Evolutionary conservation across 352 stramenopile genomes (phyloP).

Genomic region (Phytophthora vignae): DNA sequence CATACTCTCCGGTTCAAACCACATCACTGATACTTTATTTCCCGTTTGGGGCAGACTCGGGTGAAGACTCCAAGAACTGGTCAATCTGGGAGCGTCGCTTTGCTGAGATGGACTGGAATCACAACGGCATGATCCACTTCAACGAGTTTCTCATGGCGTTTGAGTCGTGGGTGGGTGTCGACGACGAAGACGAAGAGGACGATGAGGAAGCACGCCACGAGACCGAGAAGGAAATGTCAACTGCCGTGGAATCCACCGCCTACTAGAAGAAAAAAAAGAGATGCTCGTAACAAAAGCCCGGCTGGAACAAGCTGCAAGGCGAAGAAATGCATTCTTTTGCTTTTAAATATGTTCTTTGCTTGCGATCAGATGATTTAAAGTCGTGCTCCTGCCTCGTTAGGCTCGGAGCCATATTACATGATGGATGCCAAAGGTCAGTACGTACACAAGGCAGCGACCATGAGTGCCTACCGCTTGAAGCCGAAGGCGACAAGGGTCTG

Average conservation of each 20-base stretch:
- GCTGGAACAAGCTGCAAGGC: conserved; percentile 14
- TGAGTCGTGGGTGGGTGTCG: conserved; percentile 81
- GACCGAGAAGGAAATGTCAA: conserved; percentile 10
- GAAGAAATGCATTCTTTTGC: conserved; percentile 35
- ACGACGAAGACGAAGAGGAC: conserved; percentile 51
- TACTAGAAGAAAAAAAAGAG: background rate
- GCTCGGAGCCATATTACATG: conserved; percentile 31
- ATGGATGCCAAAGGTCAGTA: conserved; percentile 17
- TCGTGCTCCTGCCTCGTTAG: conserved; percentile 4
- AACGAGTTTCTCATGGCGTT: conserved; percentile 90
- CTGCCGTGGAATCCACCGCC: background rate
- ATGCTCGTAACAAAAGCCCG: background rate
- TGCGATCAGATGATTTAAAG: conserved; percentile 12
- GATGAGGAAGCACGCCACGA: conserved; percentile 9
- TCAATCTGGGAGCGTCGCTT: conserved; percentile 81
- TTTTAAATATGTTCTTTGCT: conserved; percentile 46
- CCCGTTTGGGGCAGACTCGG: conserved; percentile 17
- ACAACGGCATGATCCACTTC: conserved; percentile 84
- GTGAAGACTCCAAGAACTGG: conserved; percentile 58
- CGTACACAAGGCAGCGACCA: conserved; percentile 22
- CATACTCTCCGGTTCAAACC: too few relatives aligned
- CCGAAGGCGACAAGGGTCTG: conserved; percentile 3
- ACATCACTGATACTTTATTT: background rate
- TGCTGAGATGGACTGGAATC: conserved; percentile 86
- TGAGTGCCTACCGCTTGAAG: conserved; percentile 2